Evolutionary conservation across 2,329 filamentous ascomycete genomes (phyloP).

Genomic region (Kalaharituber pfeilii): DNA sequence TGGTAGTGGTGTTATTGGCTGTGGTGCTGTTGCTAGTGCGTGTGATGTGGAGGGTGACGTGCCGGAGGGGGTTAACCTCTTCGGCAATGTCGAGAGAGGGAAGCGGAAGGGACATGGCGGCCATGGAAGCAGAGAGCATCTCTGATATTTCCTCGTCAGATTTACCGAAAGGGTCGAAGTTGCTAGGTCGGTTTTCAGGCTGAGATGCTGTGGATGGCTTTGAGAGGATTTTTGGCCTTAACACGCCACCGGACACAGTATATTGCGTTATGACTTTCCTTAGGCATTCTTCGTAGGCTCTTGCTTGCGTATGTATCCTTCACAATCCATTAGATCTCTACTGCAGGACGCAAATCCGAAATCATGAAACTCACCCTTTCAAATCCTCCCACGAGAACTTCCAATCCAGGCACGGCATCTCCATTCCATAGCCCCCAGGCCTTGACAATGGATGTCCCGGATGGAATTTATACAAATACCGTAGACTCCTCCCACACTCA

Average conservation of each 20-base stretch:
- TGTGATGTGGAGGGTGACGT: constrained; percentile 12
- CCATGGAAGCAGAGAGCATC: constrained; percentile 13
- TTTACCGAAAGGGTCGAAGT: no score
- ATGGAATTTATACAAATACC: constrained; percentile 53
- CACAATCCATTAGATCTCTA: constrained; percentile 1
- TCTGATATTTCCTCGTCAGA: constrained; percentile 15
- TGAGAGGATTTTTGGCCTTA: no score
- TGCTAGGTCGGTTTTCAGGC: neutral
- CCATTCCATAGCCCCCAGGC: constrained; percentile 21
- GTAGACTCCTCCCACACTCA: constrained; percentile 59
- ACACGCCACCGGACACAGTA: neutral
- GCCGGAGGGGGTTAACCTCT: constrained; percentile 6
- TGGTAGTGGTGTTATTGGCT: constrained; percentile 52
- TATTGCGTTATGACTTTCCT: constrained; percentile 14
- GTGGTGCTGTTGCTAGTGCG: constrained; percentile 47
- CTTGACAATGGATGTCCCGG: constrained; percentile 44
- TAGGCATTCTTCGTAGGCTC: constrained; percentile 15
- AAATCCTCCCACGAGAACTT: constrained; percentile 24
- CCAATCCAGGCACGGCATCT: constrained; percentile 19
- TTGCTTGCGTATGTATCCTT: constrained; percentile 16
- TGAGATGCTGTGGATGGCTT: no score
- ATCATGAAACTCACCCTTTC: constrained; percentile 18
- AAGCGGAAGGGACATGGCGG: constrained; percentile 14
- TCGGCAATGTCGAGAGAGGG: constrained; percentile 8
- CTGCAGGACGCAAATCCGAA: neutral